Base-by-base conservation (phyloP, 345 rosid species). In the Cochlearia excelsa region DNA sequence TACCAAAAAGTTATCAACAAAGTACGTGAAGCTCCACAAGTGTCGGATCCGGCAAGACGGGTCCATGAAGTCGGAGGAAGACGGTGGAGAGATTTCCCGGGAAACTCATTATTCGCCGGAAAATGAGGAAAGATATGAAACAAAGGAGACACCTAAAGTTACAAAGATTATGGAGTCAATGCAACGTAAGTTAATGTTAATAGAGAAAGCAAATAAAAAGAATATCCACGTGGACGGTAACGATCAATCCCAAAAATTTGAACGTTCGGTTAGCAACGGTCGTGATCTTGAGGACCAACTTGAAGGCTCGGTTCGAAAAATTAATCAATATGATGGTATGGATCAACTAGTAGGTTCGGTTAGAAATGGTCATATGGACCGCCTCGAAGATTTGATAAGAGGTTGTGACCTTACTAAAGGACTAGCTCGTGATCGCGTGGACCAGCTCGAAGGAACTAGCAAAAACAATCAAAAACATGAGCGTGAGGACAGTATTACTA, bases 21-120 rank as follows among this genome's bases (percentile, higher is more conserved):
- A 70, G 40, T 70, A 70, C 38, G 65, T 57, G 50, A 70, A 70
- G 26, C 74, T 70, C 50, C 41, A 51, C 55, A 70, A 70, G 54
- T 9, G 26, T 31, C 60, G 55, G 53, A 55, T 51, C 40, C 38
- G 65, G 46, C 65, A 45, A 70, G 74, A 57, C 9, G 59, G 50
- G 16, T 42, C 69, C 26, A 51, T 57, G 61, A 63, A 63, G 60
- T 35, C 28, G 34, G 61, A 63, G n/a, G 74, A 67, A 43, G 41
- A 57, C 9, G 34, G 30, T 38, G 60, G 65, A 7, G 61, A 64
- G 30, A 3, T 58, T 38, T 51, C 44, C 44, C 39, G 10, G 31
- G 56, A 45, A 64, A 57, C 9, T 5, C 31, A 51, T 30, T 44
- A 31, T 16, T 34, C 56, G 35, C 5, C 35, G 35, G 35, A 33